These are phyloP conservation scores for Exobasidium cylindrosporum DNA, from an alignment of 1,284 basidiomycete species.

Conservation along the genomic window DNA sequence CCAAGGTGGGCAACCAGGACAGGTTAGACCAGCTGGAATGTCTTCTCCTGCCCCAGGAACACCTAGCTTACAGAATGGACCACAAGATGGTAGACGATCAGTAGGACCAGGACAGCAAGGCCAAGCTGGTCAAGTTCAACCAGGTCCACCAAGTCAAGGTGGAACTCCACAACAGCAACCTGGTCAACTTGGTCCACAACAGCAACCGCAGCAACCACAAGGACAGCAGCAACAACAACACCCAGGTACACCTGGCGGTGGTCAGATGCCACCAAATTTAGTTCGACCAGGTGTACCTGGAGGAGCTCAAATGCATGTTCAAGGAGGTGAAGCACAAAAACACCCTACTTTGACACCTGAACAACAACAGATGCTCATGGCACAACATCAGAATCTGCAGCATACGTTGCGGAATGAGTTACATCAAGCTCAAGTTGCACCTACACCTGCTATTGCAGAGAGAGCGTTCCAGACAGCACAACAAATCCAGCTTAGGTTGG, in stretches of 20 bases:
- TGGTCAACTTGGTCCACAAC: background rate
- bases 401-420: slow-evolving; percentile 41
- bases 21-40: slow-evolving; percentile 5
- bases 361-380: slow-evolving; percentile 46
- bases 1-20: slow-evolving; percentile 1
- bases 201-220: background rate
- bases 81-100: background rate
- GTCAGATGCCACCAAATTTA: background rate
- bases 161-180: background rate
- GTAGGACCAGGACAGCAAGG: slow-evolving; percentile 4
- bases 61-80: background rate
- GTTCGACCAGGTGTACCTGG: slow-evolving; percentile 1
- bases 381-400: slow-evolving; percentile 44
- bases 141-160: background rate
- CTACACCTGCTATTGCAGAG: slow-evolving; percentile 38
- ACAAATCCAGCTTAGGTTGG: slow-evolving; percentile 41
- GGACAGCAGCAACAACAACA: background rate
- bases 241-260: background rate
- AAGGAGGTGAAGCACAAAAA: background rate
- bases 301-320: background rate
- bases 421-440: slow-evolving; percentile 47
- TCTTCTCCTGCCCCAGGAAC: slow-evolving; percentile 1
- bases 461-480: slow-evolving; percentile 44
- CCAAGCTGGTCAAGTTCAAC: background rate
- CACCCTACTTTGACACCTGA: slow-evolving; percentile 31